These are phyloP conservation scores for Extremus antarcticus DNA, from an alignment of 495 filamentous ascomycete species.

Conservation along the genomic window DNA sequence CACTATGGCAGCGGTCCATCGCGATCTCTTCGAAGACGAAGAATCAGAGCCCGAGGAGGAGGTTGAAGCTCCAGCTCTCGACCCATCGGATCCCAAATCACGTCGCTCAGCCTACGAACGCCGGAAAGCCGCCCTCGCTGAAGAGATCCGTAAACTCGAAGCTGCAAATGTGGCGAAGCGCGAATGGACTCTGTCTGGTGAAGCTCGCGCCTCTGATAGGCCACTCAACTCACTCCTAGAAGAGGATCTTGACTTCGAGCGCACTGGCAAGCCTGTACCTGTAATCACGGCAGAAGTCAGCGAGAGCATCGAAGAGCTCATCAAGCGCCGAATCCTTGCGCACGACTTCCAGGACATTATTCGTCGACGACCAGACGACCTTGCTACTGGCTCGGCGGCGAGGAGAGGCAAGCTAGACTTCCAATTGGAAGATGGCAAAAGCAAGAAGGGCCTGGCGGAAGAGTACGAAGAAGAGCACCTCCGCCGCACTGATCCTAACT, in stretches of 20 bases:
- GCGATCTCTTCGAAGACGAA: constrained; percentile 85
- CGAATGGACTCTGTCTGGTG: constrained; percentile 81
- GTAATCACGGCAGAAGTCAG: constrained; percentile 89
- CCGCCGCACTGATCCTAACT: constrained; percentile 65
- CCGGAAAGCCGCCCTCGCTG: constrained; percentile 68
- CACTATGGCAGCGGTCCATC: constrained; percentile 81
- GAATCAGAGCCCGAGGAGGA: constrained; percentile 25
- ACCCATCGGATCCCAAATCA: constrained; percentile 40
- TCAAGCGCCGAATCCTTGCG: constrained; percentile 86
- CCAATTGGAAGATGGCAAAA: constrained; percentile 80
- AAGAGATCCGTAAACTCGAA: constrained; percentile 86
- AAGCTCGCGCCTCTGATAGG: constrained; percentile 70
- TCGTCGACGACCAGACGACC: constrained; percentile 63
- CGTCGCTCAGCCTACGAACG: constrained; percentile 72
- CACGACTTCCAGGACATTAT: constrained; percentile 89
- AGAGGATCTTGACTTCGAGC: constrained; percentile 91
- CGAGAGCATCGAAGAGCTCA: constrained; percentile 84
- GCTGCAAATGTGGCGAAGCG: constrained; percentile 81
- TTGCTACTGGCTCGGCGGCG: constrained; percentile 41
- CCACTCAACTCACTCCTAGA: constrained; percentile 88
- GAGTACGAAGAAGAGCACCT: constrained; percentile 90
- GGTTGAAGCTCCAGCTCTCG: constrained; percentile 20
- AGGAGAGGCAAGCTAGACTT: constrained; percentile 49
- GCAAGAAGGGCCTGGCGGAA: constrained; percentile 76
- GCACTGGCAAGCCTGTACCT: constrained; percentile 88